Base-by-base conservation (phyloP, 306 rosid genomes). In the Geum urbanum region DNA sequence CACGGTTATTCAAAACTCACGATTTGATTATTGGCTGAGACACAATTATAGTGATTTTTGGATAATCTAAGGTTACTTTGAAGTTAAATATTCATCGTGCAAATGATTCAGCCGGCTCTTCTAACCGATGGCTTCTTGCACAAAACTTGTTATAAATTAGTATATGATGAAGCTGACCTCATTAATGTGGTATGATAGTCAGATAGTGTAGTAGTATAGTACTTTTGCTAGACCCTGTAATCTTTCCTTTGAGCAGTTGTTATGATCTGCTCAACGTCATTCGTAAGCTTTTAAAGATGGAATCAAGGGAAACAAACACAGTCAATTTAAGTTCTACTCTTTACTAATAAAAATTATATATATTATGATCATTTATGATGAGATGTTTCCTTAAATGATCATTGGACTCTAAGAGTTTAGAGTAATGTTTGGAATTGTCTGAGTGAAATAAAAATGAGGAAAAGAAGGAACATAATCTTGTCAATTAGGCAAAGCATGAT, bases 11-110 rank as follows among this genome's bases (percentile, higher is more conserved):
- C 58, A 62, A 45, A 58, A 68, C 74, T 73, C 47, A 11, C 41
- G 63, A 56, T 67, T 75, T 32, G 73, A 73, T 83, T 73, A 83
- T 79, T 78, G 74, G 47, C 56, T 66, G 37, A 72, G 70, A 79
- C 76, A 73, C 44, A 43, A 78, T 73, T 45, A 78, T 66, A 52
- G 18, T 54, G 57, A 58, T 72, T 71, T 72, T 80, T 62, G 41
- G 66, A 48, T 37, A 68, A 18, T 61, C 57, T 59, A 45, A 19
- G 66, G 3, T 61, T 24, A 37, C 64, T 22, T 75, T 16, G 43
- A 20, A 65, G 61, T 59, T 44, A 66, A 69, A 69, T 75, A 39
- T 46, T 63, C 71, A 59, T 76, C 59, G 52, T 22, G 69, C 68
- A 80, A 63, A 79, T 72, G 62, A 47, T 71, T 8, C 46, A 43